These are phyloP conservation scores for Oxyria digyna DNA, from an alignment of 148 eudicot species.

Conservation along the genomic window DNA sequence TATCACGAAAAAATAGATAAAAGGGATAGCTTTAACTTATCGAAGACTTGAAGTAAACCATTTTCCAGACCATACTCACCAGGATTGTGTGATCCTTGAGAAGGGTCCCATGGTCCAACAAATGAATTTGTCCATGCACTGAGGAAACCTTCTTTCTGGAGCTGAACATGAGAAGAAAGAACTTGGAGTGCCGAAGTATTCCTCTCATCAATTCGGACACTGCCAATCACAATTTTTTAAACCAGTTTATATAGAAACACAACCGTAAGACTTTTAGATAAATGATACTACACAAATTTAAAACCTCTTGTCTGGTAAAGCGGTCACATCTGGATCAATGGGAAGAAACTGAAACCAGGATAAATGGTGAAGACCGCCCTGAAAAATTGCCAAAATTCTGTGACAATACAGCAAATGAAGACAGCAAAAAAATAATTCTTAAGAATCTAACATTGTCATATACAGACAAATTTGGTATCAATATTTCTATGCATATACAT, in stretches of 20 bases:
- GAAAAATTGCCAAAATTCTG: conserved; percentile 15
- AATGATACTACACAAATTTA: not conserved
- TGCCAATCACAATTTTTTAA: conserved; percentile 10
- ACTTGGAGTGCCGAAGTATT: conserved; percentile 56
- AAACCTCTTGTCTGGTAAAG: conserved; percentile 63
- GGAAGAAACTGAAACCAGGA: conserved; percentile 94
- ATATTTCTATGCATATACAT: not conserved
- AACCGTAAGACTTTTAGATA: not conserved
- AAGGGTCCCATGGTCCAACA: conserved; percentile 99
- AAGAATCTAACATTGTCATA: not conserved
- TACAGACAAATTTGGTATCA: not conserved
- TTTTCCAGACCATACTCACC: conserved; percentile 26
- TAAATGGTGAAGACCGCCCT: conserved; percentile 86
- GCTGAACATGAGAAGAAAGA: conserved; percentile 69
- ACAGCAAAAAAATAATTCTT: not conserved
- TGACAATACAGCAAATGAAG: not conserved
- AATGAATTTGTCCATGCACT: conserved; percentile 90
- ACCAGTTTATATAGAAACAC: not conserved
- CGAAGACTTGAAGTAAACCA: no score
- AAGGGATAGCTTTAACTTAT: conserved; percentile 1
- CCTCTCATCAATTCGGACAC: conserved; percentile 42
- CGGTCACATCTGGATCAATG: conserved; percentile 44
- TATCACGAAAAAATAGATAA: conserved; percentile 6
- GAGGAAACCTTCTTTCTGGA: conserved; percentile 84
- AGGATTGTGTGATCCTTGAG: conserved; percentile 92